Evolutionary conservation across 768 basidiomycete genomes (phyloP), one percentile per base, ranked within the genome.

Genomic region (Ramaria sp.): DNA sequence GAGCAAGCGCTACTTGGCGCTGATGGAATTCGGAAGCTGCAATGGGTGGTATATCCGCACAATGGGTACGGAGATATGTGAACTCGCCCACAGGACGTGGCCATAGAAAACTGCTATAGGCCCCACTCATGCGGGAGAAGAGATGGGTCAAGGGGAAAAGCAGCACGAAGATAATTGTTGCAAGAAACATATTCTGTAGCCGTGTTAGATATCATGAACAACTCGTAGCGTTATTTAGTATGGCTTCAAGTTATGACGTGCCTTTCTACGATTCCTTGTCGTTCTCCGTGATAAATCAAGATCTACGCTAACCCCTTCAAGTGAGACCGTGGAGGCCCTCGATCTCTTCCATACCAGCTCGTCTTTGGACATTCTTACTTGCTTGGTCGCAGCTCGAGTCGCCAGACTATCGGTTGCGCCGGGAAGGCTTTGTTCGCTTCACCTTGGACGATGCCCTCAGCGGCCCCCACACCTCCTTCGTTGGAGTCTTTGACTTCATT

Each of bases 1-100:
- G 69, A 1, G 83, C 82, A 30, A 88, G 73, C 9, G 66, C 60
- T 5, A 63, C 71, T 62, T 86, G 87, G n/a, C 84, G 77, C 31
- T 65, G 66, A 22, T 72, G 64, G 62, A 78, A 81, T 53, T 82
- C 80, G 10, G 65, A 58, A 1, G 66, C 48, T 19, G 63, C 59
- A 60, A 86, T 83, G 9, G 82, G 75, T n/a, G 72, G 62, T 19
- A 75, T 68, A 55, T 74, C 62, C 10, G 72, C 68, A 66, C 82
- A 85, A 61, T 83, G 76, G 19, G 64, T 59, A 39, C 51, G 55
- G n/a, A 60, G 56, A 20, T 54, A 11, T 13, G 22, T 17, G 22
- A 27, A 45, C 2, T 46, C 42, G 4, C 17, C 38, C 15, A 24
- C 7, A 17, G 20, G 1, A 31, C 6, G 12, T 39, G 19, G n/a